These are phyloP conservation scores for Plantago elongata DNA, from an alignment of 257 asterid species.

Conservation along the genomic window DNA sequence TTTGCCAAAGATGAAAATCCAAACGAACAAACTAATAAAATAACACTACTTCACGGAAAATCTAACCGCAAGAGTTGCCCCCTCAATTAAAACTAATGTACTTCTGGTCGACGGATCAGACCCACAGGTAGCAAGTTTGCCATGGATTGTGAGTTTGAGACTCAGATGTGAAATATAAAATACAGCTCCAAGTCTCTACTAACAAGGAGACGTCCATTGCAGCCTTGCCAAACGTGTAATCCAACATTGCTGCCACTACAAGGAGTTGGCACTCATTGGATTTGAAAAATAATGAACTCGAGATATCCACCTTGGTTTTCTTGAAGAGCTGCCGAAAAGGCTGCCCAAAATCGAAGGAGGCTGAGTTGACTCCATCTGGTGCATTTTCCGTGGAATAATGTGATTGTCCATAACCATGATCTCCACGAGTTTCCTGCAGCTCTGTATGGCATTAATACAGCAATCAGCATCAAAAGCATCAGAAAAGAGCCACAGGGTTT, in stretches of 20 bases:
- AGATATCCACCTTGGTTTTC: conserved; percentile 35
- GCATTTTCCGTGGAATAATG: conserved; percentile 52
- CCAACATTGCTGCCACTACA: conserved; percentile 31
- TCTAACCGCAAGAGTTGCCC: too few relatives aligned
- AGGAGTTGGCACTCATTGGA: conserved; percentile 48
- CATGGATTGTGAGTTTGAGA: too few relatives aligned
- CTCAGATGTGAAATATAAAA: too few relatives aligned
- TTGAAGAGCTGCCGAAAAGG: conserved; percentile 42
- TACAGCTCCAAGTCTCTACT: background rate
- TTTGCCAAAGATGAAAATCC: too few relatives aligned
- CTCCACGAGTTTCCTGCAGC: conserved; percentile 74
- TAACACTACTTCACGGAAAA: too few relatives aligned
- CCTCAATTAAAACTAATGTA: too few relatives aligned
- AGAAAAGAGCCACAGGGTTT: background rate
- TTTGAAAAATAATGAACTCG: conserved; percentile 80
- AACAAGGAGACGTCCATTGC: background rate
- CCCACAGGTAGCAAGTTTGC: too few relatives aligned
- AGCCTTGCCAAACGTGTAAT: background rate
- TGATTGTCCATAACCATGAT: conserved; percentile 63
- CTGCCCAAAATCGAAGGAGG: conserved; percentile 62
- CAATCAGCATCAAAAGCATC: conserved; percentile 11
- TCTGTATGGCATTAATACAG: conserved; percentile 43
- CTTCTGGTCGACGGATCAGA: too few relatives aligned
- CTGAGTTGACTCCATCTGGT: conserved; percentile 37
- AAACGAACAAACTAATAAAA: too few relatives aligned